These are phyloP conservation scores for Crithidia bombi DNA, from an alignment of 208 protist species.

Conservation along the genomic window DNA sequence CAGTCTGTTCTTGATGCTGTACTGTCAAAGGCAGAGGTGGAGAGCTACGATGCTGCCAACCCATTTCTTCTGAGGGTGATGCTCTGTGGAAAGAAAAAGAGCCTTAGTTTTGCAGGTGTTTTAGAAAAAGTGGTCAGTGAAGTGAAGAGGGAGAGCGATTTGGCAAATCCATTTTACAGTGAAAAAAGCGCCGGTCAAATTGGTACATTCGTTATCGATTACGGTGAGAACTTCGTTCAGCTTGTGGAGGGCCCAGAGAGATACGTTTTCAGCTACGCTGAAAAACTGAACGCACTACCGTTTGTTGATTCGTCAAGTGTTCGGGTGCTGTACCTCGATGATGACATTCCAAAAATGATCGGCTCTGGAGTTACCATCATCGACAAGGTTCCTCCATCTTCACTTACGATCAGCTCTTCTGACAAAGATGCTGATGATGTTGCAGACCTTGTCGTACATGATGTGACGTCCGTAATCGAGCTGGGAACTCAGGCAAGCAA, in stretches of 20 bases:
- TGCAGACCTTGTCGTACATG: slow-evolving; percentile 42
- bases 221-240: slow-evolving; percentile 70
- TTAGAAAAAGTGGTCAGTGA: slow-evolving; percentile 33
- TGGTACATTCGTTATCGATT: slow-evolving; percentile 56
- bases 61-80: slow-evolving; percentile 57
- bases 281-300: slow-evolving; percentile 35
- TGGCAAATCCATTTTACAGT: slow-evolving; percentile 32
- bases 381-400: slow-evolving; percentile 61
- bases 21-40: slow-evolving; percentile 41
- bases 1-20: slow-evolving; percentile 58
- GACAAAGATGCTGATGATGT: slow-evolving; percentile 66
- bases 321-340: slow-evolving; percentile 66
- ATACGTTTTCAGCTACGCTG: slow-evolving; percentile 57
- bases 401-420: slow-evolving; percentile 19
- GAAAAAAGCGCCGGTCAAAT: slow-evolving; percentile 7
- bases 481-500: slow-evolving; percentile 31
- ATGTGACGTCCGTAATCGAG: slow-evolving; percentile 61
- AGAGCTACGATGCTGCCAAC: slow-evolving; percentile 42
- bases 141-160: slow-evolving; percentile 30
- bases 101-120: slow-evolving; percentile 13
- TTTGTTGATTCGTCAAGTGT: slow-evolving; percentile 36
- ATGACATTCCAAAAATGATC: slow-evolving; percentile 47
- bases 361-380: slow-evolving; percentile 38
- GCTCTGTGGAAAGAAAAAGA: slow-evolving; percentile 46
- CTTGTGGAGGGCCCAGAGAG: slow-evolving; percentile 64